phyloP scores from a whole-genome alignment of 2,329 filamentous ascomycete species.

The Coniochaeta sp. region DNA sequence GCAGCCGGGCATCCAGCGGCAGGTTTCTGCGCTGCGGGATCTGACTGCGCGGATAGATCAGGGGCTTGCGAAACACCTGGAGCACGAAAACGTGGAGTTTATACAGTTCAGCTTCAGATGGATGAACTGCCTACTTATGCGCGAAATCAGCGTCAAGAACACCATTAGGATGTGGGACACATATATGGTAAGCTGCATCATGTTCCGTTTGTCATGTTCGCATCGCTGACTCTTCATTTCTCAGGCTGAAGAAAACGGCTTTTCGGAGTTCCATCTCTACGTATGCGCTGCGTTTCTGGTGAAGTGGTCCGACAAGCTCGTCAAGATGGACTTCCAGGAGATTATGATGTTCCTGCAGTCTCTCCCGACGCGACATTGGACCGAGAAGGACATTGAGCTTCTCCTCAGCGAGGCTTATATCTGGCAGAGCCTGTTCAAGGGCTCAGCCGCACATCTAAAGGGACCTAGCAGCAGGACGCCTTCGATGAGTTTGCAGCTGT shows the following conservation, averaged over 20 bases:
- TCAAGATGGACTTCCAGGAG: slow-evolving; percentile 97
- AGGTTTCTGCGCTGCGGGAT: slow-evolving; percentile 82
- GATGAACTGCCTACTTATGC: slow-evolving; percentile 99
- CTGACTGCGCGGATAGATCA: slow-evolving; percentile 85
- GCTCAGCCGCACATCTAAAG: slow-evolving; percentile 76
- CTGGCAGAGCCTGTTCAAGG: slow-evolving; percentile 96
- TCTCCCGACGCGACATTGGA: slow-evolving; percentile 88
- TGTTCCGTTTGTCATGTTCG: neutral
- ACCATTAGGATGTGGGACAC: slow-evolving; percentile 99
- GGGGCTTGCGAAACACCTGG: slow-evolving; percentile 76
- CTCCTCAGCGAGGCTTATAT: slow-evolving; percentile 95
- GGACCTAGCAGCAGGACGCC: neutral
- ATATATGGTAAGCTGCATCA: slow-evolving; percentile 64
- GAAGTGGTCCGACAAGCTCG: slow-evolving; percentile 92
- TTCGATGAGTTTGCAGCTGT: neutral
- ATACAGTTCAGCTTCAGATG: slow-evolving; percentile 99
- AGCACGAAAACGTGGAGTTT: slow-evolving; percentile 89
- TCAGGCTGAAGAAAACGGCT: slow-evolving; percentile 97
- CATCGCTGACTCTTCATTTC: neutral
- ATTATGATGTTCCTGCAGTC: slow-evolving; percentile 99
- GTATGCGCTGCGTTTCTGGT: slow-evolving; percentile 96
- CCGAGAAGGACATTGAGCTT: slow-evolving; percentile 95
- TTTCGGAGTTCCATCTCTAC: slow-evolving; percentile 96
- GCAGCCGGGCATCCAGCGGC: slow-evolving; percentile 91
- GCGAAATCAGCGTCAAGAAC: slow-evolving; percentile 92